Evolutionary conservation across 1,284 basidiomycete species (phyloP).

Genomic region (Fomitiporia mediterranea): DNA sequence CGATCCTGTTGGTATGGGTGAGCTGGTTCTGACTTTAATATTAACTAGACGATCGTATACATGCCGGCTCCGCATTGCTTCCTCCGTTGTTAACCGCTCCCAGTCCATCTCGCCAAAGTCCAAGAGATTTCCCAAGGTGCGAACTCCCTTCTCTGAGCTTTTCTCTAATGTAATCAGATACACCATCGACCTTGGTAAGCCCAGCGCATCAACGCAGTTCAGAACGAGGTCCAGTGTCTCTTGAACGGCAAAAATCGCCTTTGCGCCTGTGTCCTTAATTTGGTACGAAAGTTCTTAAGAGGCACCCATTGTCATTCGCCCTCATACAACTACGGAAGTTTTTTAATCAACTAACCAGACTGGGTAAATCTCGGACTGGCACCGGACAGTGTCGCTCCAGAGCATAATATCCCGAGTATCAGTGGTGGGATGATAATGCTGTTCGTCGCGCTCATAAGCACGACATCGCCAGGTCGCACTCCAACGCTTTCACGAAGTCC

Average conservation of each 20-base stretch:
- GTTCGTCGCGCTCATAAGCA: conserved; percentile 18
- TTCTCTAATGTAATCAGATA: conserved; percentile 12
- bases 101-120: conserved; percentile 20
- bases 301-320: no score
- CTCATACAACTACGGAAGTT: no score
- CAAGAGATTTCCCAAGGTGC: conserved; percentile 16
- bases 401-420: conserved; percentile 21
- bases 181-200: conserved; percentile 15
- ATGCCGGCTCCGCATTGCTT: conserved; percentile 10
- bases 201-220: conserved; percentile 8
- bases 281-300: conserved; percentile 21
- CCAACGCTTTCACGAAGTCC: conserved; percentile 18
- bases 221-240: conserved; percentile 16
- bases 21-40: background rate
- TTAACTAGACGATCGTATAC: background rate
- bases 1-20: conserved; percentile 10
- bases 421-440: conserved; percentile 19
- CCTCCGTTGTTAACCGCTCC: conserved; percentile 15
- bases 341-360: background rate
- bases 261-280: conserved; percentile 20
- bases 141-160: conserved; percentile 8
- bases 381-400: conserved; percentile 21
- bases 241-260: conserved; percentile 17
- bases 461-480: conserved; percentile 18
- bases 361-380: conserved; percentile 18